Conservation (phyloP, 768 basidiomycete species). For the Plicaturopsis crispa region DNA sequence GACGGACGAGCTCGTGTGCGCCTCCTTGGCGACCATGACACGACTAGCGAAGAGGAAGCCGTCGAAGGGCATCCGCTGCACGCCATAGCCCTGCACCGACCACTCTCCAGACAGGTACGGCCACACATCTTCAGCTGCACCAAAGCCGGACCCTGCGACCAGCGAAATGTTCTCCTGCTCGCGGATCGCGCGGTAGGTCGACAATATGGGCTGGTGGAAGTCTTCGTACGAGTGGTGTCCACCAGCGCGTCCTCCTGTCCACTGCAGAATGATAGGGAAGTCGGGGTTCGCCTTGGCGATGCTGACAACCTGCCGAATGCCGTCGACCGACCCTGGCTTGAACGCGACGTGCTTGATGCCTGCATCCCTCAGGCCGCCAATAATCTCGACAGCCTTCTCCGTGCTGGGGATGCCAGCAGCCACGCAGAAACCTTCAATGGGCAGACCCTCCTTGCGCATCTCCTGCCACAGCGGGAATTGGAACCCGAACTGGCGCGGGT, state of each 20-base stretch:
- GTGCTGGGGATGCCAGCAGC: slow-evolving; percentile 96
- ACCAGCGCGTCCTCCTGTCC: slow-evolving; percentile 98
- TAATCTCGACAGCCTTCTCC: slow-evolving; percentile 97
- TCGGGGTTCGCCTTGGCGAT: slow-evolving; percentile 91
- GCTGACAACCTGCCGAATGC: slow-evolving; percentile 94
- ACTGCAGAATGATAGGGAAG: slow-evolving; percentile 96
- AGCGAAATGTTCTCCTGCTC: slow-evolving; percentile 84
- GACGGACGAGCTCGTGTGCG: slow-evolving; percentile 89
- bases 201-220: slow-evolving; percentile 92
- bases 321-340: slow-evolving; percentile 98
- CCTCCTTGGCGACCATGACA: slow-evolving; percentile 99
- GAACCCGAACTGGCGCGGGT: slow-evolving; percentile 95
- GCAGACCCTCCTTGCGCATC: slow-evolving; percentile 91
- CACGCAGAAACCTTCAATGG: slow-evolving; percentile 98
- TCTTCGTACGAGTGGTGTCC: slow-evolving; percentile 99
- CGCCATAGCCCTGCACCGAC: slow-evolving; percentile 72
- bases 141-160: slow-evolving; percentile 93
- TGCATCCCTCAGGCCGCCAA: slow-evolving; percentile 66
- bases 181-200: slow-evolving; percentile 87
- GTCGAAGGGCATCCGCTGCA: slow-evolving; percentile 97
- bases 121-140: slow-evolving; percentile 91
- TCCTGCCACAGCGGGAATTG: slow-evolving; percentile 98
- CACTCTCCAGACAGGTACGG: slow-evolving; percentile 96
- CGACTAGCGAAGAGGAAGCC: slow-evolving; percentile 95
- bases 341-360: slow-evolving; percentile 96